Percentiles rank a stretch among this genome's conserved stretches.
These are phyloP conservation scores for Arthrobotrys sphaeroides DNA, from an alignment of 2,329 filamentous ascomycete species.

Conservation along the genomic window DNA sequence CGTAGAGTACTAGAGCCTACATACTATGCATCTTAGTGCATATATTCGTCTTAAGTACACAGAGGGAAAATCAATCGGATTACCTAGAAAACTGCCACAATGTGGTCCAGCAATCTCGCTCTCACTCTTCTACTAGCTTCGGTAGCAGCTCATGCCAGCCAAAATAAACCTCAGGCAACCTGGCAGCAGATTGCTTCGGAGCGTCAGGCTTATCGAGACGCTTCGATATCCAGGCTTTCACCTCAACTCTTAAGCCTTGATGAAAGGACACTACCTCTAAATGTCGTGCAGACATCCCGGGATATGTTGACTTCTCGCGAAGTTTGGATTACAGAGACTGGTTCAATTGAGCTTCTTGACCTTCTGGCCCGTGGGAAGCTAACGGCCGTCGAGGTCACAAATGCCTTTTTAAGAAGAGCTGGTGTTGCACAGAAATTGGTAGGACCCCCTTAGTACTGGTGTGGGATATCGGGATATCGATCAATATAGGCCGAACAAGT, in stretches of 20 bases:
- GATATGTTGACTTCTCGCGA: constrained; percentile 64
- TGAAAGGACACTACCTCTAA: constrained; percentile 61
- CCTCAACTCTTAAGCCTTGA: constrained; percentile 61
- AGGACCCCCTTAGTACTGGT: constrained; percentile 14
- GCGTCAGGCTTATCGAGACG: constrained; percentile 10
- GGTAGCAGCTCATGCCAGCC: too few species aligned
- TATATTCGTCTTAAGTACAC: too few species aligned
- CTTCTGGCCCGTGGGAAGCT: constrained; percentile 63
- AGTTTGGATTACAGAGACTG: constrained; percentile 65
- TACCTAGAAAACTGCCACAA: too few species aligned
- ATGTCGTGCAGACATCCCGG: constrained; percentile 64
- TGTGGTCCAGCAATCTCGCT: too few species aligned
- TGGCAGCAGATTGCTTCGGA: constrained; percentile 13
- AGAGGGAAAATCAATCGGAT: too few species aligned
- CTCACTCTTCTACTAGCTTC: too few species aligned
- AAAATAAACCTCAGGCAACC: too few species aligned
- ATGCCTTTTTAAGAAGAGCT: constrained; percentile 68
- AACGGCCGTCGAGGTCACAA: constrained; percentile 63
- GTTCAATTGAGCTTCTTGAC: constrained; percentile 63
- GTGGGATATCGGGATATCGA: too few species aligned
- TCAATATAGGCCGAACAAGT: too few species aligned
- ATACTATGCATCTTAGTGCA: too few species aligned
- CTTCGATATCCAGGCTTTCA: constrained; percentile 61
- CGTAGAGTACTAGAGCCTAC: too few species aligned
- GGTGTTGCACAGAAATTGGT: constrained; percentile 66